These are phyloP conservation scores for Saccharomycopsis phalli DNA, from an alignment of 1,139 yeast genomes.

Conservation along the genomic window DNA sequence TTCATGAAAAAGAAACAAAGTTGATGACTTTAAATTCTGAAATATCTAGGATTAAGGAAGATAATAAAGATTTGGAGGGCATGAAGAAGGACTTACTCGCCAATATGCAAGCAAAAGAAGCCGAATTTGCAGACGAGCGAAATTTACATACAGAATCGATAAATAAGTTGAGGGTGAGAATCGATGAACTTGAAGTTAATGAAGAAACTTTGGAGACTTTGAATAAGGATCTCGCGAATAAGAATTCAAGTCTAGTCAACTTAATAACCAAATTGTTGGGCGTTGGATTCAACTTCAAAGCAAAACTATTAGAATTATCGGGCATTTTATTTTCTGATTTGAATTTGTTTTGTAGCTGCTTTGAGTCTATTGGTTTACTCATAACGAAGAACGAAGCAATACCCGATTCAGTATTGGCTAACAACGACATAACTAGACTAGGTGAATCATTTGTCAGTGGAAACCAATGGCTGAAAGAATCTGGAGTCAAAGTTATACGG, in stretches of 20 bases:
- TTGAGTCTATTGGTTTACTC: conserved; percentile 75
- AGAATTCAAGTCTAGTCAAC: conserved; percentile 17
- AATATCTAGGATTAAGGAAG: conserved; percentile 13
- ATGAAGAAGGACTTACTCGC: conserved; percentile 58
- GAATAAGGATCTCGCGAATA: conserved; percentile 17
- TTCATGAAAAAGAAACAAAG: not conserved
- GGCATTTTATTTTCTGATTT: conserved; percentile 27
- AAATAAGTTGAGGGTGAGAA: conserved; percentile 32
- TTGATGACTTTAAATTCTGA: conserved; percentile 2
- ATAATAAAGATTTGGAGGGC: conserved; percentile 25
- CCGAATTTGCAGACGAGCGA: conserved; percentile 48
- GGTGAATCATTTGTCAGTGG: conserved; percentile 19
- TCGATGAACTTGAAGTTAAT: conserved; percentile 49
- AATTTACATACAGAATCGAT: conserved; percentile 42
- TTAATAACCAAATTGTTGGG: conserved; percentile 25
- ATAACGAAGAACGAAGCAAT: conserved; percentile 34
- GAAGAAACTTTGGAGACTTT: conserved; percentile 26
- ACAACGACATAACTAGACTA: conserved; percentile 9
- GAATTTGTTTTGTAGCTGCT: conserved; percentile 30
- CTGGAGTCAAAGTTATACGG: conserved; percentile 42
- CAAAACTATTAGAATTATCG: conserved; percentile 26
- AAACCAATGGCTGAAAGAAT: conserved; percentile 24
- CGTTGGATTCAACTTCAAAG: conserved; percentile 25
- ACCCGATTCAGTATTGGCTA: conserved; percentile 11
- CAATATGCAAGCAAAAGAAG: conserved; percentile 56